phyloP scores from a whole-genome alignment of 192 early-diverging fungal genomes.

The Fimicolochytrium jonesii region DNA sequence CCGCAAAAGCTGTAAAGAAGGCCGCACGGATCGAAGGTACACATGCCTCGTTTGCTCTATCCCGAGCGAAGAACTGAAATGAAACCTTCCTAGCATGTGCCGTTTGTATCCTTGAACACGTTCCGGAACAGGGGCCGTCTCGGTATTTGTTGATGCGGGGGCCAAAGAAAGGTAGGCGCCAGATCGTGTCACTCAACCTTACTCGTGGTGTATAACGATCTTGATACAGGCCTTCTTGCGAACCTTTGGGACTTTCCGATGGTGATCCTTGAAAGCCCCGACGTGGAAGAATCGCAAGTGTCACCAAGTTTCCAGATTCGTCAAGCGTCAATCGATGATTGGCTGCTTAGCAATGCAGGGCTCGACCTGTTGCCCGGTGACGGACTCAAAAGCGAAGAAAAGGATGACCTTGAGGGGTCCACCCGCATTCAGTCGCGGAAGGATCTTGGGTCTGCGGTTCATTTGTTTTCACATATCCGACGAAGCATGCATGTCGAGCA shows the following conservation, averaged over 20 bases:
- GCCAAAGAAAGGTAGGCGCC: conserved; percentile 36
- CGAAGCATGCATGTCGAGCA: conserved; percentile 30
- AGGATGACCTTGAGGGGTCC: too few relatives aligned
- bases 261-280: conserved; percentile 32
- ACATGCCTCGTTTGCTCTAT: neutral
- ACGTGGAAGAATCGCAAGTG: too few relatives aligned
- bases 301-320: too few relatives aligned
- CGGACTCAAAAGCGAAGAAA: too few relatives aligned
- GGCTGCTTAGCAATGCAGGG: too few relatives aligned
- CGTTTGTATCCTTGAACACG: conserved; percentile 50
- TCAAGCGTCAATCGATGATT: too few relatives aligned
- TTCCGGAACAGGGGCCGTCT: conserved; percentile 14
- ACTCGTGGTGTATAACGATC: neutral
- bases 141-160: conserved; percentile 54
- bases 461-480: conserved; percentile 67
- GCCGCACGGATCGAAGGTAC: conserved; percentile 54
- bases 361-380: too few relatives aligned
- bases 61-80: neutral
- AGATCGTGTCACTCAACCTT: neutral
- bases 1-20: conserved; percentile 55
- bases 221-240: conserved; percentile 49
- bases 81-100: conserved; percentile 44
- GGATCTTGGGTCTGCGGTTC: conserved; percentile 51
- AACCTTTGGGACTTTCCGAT: conserved; percentile 76
- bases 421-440: too few relatives aligned